Evolutionary conservation across 495 filamentous ascomycete species (phyloP).

Genomic region (Aspergillus diversus): DNA sequence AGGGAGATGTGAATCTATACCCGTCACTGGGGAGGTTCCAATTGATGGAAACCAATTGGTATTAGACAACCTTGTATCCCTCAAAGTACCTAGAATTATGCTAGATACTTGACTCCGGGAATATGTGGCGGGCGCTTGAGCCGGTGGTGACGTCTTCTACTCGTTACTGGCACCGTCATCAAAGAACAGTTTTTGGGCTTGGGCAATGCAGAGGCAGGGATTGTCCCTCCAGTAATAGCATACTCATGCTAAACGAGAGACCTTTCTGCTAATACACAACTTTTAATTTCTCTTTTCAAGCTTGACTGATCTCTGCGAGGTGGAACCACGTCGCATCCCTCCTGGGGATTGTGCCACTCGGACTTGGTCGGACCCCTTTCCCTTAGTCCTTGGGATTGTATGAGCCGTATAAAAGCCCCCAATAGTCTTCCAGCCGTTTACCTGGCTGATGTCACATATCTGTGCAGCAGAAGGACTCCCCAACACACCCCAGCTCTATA

Average conservation of each 20-base stretch:
- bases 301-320: not conserved
- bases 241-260: not conserved
- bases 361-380: not conserved
- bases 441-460: constrained; percentile 1
- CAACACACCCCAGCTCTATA: not conserved
- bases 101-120: not conserved
- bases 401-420: constrained; percentile 14
- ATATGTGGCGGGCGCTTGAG: not conserved
- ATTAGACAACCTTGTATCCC: not conserved
- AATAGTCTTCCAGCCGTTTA: constrained; percentile 6
- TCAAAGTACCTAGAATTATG: not conserved
- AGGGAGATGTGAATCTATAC: not conserved
- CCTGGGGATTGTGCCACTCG: not conserved
- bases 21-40: not conserved
- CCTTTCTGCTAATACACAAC: not conserved
- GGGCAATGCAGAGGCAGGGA: not conserved
- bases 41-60: not conserved
- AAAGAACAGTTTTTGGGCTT: not conserved
- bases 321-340: constrained; percentile 3
- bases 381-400: not conserved
- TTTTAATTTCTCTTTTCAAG: not conserved
- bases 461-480: not conserved
- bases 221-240: constrained; percentile 1
- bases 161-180: not conserved
- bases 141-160: constrained; percentile 6